Percentiles rank a stretch among this genome's conserved stretches.
Evolutionary conservation across 2,329 filamentous ascomycete genomes (phyloP).

Genomic region (Aspergillus brunneoviolaceus): DNA sequence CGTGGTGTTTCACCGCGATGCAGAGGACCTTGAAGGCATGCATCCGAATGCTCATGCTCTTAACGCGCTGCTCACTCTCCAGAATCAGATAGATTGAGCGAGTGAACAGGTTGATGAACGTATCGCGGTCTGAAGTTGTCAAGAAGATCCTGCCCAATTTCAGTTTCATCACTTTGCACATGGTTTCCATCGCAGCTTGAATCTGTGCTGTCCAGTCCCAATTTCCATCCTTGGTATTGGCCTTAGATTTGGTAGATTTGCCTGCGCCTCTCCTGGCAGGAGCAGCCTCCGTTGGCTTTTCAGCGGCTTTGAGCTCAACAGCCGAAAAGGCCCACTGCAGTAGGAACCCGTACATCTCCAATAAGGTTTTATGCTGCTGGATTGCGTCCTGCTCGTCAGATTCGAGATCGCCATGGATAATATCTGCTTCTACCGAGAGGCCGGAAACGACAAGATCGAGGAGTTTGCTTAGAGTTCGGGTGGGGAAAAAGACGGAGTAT

Average conservation of each 20-base stretch:
- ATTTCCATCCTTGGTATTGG: conserved; percentile 65
- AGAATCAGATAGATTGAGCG: conserved; percentile 90
- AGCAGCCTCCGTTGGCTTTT: conserved; percentile 75
- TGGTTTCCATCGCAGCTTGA: conserved; percentile 82
- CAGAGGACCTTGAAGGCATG: conserved; percentile 96
- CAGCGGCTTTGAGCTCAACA: conserved; percentile 90
- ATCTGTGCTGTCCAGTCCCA: conserved; percentile 92
- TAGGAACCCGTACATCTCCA: conserved; percentile 92
- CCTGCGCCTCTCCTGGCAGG: conserved; percentile 71
- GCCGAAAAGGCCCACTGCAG: conserved; percentile 93
- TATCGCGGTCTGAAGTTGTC: conserved; percentile 94
- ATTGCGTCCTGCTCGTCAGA: conserved; percentile 86
- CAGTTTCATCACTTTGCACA: conserved; percentile 93
- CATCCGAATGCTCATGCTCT: conserved; percentile 86
- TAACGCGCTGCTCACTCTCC: conserved; percentile 90
- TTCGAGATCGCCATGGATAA: conserved; percentile 81
- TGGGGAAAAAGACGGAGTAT: conserved; percentile 75
- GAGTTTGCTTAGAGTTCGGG: conserved; percentile 83
- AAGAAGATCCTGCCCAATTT: conserved; percentile 92
- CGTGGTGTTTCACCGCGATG: conserved; percentile 95
- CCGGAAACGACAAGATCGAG: conserved; percentile 88
- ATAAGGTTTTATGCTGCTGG: conserved; percentile 81
- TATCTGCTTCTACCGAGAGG: conserved; percentile 79
- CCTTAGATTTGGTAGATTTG: conserved; percentile 70
- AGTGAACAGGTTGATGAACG: conserved; percentile 88